Base-by-base conservation (phyloP, 371 early-diverging fungal genomes). In the Mucor indicus region DNA sequence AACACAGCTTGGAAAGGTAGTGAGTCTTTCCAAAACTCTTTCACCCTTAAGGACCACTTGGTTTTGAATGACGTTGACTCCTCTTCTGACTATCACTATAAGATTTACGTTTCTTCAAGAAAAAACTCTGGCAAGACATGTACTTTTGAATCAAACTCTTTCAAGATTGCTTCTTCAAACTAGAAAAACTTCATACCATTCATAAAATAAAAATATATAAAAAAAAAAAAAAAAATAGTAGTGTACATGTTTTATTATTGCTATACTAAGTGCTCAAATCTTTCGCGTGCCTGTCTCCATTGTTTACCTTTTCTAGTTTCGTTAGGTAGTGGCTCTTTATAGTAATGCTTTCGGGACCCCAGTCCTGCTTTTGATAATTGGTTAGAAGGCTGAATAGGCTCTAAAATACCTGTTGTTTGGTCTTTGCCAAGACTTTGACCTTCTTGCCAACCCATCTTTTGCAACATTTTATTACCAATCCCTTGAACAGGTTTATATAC, bases 391-490 rank as follows among this genome's bases (percentile, higher is more conserved):
- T 25, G 27, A 10, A 69, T 55, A 4, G 66, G 66, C 38, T 56
- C 64, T 10, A 53, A 20, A n/a, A 69, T 60, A 24, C 70, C 70
- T 3, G 47, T 40, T n/a, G n/a, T n/a, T 12, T 60, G 60, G 31
- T 46, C 29, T 40, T 48, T 55, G 7, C 75, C 75, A 20, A 75
- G 39, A 9, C 69, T 59, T 45, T 67, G 61, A 7, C 75, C 75
- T 38, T 61, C 60, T 45, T 64, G 52, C 75, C 75, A 75, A 3
- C 75, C 75, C 57, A 75, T 50, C 25, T 64, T 68, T 17, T 52
- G 60, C 13, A 75, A 30, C 50, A 75, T 53, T 6, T 53, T 44
- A 16, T 58, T 56, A 0, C 75, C 75, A 11, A 64, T 52, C 17
- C 68, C 68, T 27, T 40, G 2, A 1, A 60, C 63, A 1, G 61